Evolutionary conservation across 1,284 basidiomycete genomes (phyloP), one percentile per base, ranked within the genome.

Genomic region (Sporisorium exsertum): DNA sequence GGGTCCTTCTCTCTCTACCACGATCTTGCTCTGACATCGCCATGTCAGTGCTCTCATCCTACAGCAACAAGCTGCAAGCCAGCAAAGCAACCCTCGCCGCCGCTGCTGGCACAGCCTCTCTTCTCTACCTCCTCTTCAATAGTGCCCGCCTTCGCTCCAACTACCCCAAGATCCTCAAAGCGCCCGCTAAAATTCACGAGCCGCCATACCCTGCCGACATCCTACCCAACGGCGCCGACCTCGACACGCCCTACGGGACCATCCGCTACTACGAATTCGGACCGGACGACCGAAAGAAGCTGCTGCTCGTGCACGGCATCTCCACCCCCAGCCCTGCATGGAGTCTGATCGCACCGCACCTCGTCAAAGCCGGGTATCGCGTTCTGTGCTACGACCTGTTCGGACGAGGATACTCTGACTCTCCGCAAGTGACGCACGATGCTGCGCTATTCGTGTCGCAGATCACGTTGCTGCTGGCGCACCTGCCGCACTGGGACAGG

Each of bases 231-330:
- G 72, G 68, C 1, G 4, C 24, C 13, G 72, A 76, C 42, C 68
- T 76, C 46, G 43, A 61, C 18, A 76, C 72, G 2, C 72, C 72
- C 13, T 76, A 71, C 43, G 72, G 72, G 16, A 52, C 40, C 18
- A 68, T 76, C 51, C 67, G 58, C 35, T 77, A 77, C 64, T 84
- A 83, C 65, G 68, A 74, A 50, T 76, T 71, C 20, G 72, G 72
- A 0, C 83, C 83, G 20, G 78, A 72, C 35, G 59, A 73, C n/a
- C 73, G 73, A 51, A 72, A 78, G 51, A 78, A 74, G 61, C 83
- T 83, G 46, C 45, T 85, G 10, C 69, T 83, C 26, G 80, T 83
- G 0, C 83, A 84, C 51, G 83, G 83, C 54, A 78, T 75, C 24
- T 76, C 72, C 3, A 77, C 72, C 3, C 75, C 75, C n/a, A 62